Conservation (phyloP, 1,284 basidiomycete species). For the Leccinum subspadiceum region DNA sequence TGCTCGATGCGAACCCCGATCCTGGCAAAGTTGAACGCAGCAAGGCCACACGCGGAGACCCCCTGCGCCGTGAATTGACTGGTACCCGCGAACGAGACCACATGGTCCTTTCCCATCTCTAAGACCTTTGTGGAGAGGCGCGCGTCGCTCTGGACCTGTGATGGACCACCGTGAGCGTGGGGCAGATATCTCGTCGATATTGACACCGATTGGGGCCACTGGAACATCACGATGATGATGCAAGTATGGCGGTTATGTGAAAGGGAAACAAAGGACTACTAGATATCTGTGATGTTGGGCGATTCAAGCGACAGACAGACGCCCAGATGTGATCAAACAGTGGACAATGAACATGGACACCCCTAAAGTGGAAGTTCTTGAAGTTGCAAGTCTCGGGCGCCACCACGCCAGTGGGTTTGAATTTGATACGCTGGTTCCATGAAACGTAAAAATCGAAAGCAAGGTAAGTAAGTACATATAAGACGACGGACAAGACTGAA, state of each 20-base stretch:
- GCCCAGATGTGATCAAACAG: neutral
- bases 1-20: conserved; percentile 31
- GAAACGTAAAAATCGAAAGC: neutral
- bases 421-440: too few species aligned
- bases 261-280: neutral
- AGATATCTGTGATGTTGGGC: neutral
- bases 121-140: conserved; percentile 21
- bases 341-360: neutral
- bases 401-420: too few species aligned
- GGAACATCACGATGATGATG: neutral
- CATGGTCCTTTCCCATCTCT: conserved; percentile 25
- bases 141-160: neutral
- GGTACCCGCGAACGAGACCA: conserved; percentile 43
- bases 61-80: conserved; percentile 47
- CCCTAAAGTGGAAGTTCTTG: neutral
- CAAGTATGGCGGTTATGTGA: neutral
- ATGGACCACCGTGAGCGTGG: neutral
- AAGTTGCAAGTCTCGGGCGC: too few species aligned
- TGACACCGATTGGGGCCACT: neutral
- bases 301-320: neutral
- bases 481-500: neutral
- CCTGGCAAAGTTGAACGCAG: conserved; percentile 59
- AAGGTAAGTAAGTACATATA: neutral
- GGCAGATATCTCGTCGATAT: neutral
- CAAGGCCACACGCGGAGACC: conserved; percentile 58